Percentiles rank a stretch among this genome's conserved stretches.
Conservation (phyloP, 495 filamentous ascomycete species). For the Pseudoneurospora amorphoporcata region DNA sequence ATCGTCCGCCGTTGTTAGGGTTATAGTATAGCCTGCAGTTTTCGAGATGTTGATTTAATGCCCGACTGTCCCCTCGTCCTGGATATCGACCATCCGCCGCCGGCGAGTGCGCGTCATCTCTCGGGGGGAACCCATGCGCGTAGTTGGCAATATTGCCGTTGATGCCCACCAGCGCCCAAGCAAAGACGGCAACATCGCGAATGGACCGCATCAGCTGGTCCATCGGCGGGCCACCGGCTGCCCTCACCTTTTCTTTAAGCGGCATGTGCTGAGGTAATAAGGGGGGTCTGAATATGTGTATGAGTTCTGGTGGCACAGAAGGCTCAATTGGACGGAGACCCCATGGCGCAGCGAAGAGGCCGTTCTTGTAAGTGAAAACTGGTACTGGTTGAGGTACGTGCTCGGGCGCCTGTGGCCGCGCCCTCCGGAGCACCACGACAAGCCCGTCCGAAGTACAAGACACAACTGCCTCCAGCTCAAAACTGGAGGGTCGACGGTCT, state of each 20-base stretch:
- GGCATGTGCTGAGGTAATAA: slow-evolving; percentile 35
- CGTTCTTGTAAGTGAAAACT: slow-evolving; percentile 47
- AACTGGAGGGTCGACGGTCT: slow-evolving; percentile 5
- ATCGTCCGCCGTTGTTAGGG: not conserved
- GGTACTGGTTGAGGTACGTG: slow-evolving; percentile 36
- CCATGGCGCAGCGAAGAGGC: slow-evolving; percentile 73
- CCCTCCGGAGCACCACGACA: slow-evolving; percentile 71
- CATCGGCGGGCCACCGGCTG: slow-evolving; percentile 39
- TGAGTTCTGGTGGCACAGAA: slow-evolving; percentile 30
- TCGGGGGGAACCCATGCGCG: slow-evolving; percentile 50
- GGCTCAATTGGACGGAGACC: slow-evolving; percentile 47
- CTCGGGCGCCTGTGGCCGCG: slow-evolving; percentile 57
- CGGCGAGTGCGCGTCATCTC: slow-evolving; percentile 47
- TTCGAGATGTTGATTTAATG: not conserved
- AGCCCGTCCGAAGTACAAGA: slow-evolving; percentile 86
- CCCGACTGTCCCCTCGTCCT: not conserved
- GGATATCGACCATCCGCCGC: not conserved
- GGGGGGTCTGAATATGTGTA: slow-evolving; percentile 32
- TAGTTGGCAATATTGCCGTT: slow-evolving; percentile 64
- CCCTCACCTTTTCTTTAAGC: slow-evolving; percentile 31
- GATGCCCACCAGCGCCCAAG: slow-evolving; percentile 72
- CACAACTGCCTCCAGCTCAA: slow-evolving; percentile 78
- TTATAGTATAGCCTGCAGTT: not conserved
- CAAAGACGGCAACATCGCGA: slow-evolving; percentile 74
- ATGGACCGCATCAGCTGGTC: slow-evolving; percentile 68